Evolutionary conservation across 805 yeast species (phyloP).

Genomic region (Cyberlindnera bimundalis): DNA sequence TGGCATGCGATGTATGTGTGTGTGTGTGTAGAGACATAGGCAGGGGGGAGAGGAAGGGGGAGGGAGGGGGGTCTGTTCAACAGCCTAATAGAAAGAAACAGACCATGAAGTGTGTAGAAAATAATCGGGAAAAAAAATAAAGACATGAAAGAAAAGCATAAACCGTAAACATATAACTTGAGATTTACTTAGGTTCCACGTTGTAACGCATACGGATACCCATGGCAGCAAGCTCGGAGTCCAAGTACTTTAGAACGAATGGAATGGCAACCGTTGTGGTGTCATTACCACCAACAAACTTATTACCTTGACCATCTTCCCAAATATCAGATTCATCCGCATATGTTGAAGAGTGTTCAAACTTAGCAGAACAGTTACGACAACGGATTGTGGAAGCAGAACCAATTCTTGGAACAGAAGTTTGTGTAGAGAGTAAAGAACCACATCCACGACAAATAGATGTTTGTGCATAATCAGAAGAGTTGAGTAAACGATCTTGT

Average conservation of each 20-base stretch:
- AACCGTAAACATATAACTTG: neutral
- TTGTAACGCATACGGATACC: constrained; percentile 91
- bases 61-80: too few species aligned
- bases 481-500: constrained; percentile 92
- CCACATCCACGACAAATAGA: constrained; percentile 92
- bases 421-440: constrained; percentile 82
- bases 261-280: constrained; percentile 97
- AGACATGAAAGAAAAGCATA: neutral
- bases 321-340: constrained; percentile 75
- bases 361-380: constrained; percentile 80
- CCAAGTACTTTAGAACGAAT: constrained; percentile 90
- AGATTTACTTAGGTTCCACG: constrained; percentile 53
- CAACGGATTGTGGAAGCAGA: constrained; percentile 74
- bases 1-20: too few species aligned
- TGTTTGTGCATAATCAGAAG: constrained; percentile 93
- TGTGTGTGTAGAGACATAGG: neutral
- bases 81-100: neutral
- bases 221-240: constrained; percentile 95
- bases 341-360: constrained; percentile 52
- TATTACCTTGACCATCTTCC: constrained; percentile 97
- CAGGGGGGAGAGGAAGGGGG: too few species aligned
- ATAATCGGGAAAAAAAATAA: neutral
- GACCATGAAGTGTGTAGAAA: neutral
- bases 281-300: constrained; percentile 86
- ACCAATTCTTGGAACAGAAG: constrained; percentile 89